These are phyloP conservation scores for Capsella rubella DNA, from an alignment of 441 rosid species.

Conservation along the genomic window DNA sequence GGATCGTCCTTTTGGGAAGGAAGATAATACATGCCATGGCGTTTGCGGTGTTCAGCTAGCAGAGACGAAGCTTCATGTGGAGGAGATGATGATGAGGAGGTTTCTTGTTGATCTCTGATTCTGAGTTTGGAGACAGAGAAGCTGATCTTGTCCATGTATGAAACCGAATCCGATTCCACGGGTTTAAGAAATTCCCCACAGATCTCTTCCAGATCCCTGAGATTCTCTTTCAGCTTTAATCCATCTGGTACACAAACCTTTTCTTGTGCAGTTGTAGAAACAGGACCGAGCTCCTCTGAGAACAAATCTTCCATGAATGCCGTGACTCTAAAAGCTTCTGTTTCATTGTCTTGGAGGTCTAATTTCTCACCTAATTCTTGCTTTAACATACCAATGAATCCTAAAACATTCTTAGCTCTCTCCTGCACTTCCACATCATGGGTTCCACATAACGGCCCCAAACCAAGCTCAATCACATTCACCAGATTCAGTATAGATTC, in stretches of 20 bases:
- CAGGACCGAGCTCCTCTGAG: conserved; percentile 77
- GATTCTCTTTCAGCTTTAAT: conserved; percentile 69
- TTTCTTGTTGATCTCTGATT: conserved; percentile 61
- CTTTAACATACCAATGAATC: conserved; percentile 63
- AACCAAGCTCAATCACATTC: conserved; percentile 57
- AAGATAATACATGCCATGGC: conserved; percentile 83
- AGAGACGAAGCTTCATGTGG: conserved; percentile 56
- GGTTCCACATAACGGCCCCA: conserved; percentile 59
- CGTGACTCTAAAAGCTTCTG: conserved; percentile 50
- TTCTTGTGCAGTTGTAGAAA: conserved; percentile 72
- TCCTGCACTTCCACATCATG: conserved; percentile 87
- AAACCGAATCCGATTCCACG: conserved; percentile 51
- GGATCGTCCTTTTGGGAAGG: conserved; percentile 57
- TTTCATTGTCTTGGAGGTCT: conserved; percentile 42
- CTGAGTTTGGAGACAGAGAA: conserved; percentile 44
- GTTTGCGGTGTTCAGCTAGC: conserved; percentile 86
- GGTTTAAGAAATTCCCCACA: conserved; percentile 52
- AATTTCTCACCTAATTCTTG: conserved; percentile 51
- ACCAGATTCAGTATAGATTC: conserved; percentile 62
- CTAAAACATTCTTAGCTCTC: conserved; percentile 72
- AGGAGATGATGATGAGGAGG: conserved; percentile 38
- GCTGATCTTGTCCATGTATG: conserved; percentile 53
- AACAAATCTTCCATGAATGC: conserved; percentile 64
- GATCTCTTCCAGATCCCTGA: conserved; percentile 63
- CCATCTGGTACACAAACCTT: conserved; percentile 70